Base-by-base conservation (phyloP, 768 basidiomycete species). In the Boletellus ananas region DNA sequence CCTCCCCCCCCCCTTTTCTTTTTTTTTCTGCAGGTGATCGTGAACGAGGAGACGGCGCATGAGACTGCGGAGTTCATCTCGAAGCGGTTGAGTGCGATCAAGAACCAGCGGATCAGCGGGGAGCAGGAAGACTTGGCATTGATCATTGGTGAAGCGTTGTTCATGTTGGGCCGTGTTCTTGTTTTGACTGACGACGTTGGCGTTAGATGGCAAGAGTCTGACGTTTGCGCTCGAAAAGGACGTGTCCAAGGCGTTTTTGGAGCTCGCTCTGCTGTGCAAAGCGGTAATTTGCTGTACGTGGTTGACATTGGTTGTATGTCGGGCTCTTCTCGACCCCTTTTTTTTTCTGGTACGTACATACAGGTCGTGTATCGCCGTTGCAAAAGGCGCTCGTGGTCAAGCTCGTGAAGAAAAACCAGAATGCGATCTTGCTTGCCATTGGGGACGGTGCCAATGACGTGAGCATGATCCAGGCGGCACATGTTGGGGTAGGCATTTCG, bases 391-490 rank as follows among this genome's bases (percentile, higher is more conserved):
- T 96, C 34, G 94, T 98, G 4, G 95, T 98, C 56, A 97, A 97
- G 70, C 81, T 98, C n/a, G 95, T 98, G 48, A 97, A 97, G 77
- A 94, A 94, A 70, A 94, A 95, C 66, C 84, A 86, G 59, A 91
- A 92, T 50, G 79, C 93, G 7, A 91, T 96, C 47, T 75, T 96
- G n/a, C 80, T 98, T 9, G 95, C 95, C 3, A 97, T 98, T 44
- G 95, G 95, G 18, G 95, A 98, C 57, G 95, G 95, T 43, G 95
- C 95, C 2, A 98, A 97, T 67, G 95, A 98, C 67, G 95, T 98
- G 58, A 91, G 91, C 65, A 98, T 98, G 95, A 98, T 98, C 52
- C 95, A 98, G 65, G 95, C 95, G 33, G 95, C 95, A 0, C 95
- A 98, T 64, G 90, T 98, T 40, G 95, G 95, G 27, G 87, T 98